phyloP scores from a whole-genome alignment of 1,139 yeast species.

The Kodamaea alishanica region DNA sequence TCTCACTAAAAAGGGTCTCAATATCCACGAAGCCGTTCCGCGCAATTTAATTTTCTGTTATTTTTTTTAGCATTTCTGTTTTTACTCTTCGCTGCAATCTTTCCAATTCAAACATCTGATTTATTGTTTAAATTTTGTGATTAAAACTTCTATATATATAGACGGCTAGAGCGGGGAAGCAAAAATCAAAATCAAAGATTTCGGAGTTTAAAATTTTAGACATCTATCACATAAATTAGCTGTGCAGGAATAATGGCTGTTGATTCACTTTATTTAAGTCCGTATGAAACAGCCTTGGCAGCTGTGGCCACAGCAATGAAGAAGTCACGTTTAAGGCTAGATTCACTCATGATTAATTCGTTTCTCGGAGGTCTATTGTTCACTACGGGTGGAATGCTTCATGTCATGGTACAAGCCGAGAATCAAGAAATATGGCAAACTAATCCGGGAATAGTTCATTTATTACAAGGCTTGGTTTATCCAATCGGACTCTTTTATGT shows the following conservation, averaged over 20 bases:
- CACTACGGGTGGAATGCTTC: slow-evolving; percentile 71
- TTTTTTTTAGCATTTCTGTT: no score
- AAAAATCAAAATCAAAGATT: no score
- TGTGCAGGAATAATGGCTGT: slow-evolving; percentile 9
- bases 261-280: slow-evolving; percentile 49
- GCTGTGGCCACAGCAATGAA: slow-evolving; percentile 83
- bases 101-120: no score
- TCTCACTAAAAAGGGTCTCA: no score
- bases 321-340: slow-evolving; percentile 62
- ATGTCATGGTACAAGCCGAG: slow-evolving; percentile 52
- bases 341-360: slow-evolving; percentile 57
- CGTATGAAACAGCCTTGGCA: slow-evolving; percentile 77
- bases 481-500: slow-evolving; percentile 73
- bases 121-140: no score
- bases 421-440: slow-evolving; percentile 36
- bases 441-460: slow-evolving; percentile 52
- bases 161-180: no score
- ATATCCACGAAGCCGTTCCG: no score
- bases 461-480: slow-evolving; percentile 55
- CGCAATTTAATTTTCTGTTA: no score
- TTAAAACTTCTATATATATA: no score
- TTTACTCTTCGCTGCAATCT: no score
- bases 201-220: no score
- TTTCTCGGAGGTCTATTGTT: slow-evolving; percentile 69
- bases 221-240: neutral